A percentile compares a stretch with the other conserved stretches of the same genome.
Evolutionary conservation across 305 asterid genomes (phyloP).

Genomic region (Rubia balearica): DNA sequence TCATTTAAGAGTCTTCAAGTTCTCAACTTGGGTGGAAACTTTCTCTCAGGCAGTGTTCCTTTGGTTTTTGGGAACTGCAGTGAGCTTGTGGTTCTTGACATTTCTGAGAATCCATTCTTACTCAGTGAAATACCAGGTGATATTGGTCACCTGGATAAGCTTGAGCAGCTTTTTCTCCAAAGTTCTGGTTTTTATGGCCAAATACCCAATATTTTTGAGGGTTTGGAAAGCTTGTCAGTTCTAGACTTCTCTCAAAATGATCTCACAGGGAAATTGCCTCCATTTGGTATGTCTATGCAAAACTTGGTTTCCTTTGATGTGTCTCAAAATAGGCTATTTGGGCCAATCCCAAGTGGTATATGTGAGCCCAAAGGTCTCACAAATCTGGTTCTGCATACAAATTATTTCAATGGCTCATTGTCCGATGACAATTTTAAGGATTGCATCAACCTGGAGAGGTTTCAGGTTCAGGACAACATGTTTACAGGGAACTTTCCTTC

Average conservation of each 20-base stretch:
- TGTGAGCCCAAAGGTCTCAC: conserved; percentile 53
- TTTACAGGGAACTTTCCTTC: conserved; percentile 59
- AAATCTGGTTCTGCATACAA: conserved; percentile 49
- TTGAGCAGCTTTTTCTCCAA: conserved; percentile 57
- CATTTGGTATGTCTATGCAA: conserved; percentile 41
- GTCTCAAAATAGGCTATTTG: conserved; percentile 65
- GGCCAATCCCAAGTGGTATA: conserved; percentile 52
- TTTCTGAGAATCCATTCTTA: conserved; percentile 70
- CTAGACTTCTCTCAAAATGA: conserved; percentile 66
- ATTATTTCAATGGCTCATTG: conserved; percentile 58
- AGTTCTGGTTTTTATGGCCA: conserved; percentile 72
- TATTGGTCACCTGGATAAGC: conserved; percentile 42
- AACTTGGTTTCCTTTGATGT: conserved; percentile 71
- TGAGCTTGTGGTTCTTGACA: conserved; percentile 60
- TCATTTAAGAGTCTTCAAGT: conserved; percentile 44
- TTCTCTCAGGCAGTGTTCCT: conserved; percentile 63
- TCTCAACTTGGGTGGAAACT: conserved; percentile 59
- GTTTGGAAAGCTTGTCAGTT: conserved; percentile 41
- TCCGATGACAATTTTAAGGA: conserved; percentile 31
- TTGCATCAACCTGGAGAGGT: conserved; percentile 62
- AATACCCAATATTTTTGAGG: conserved; percentile 46
- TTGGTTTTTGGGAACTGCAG: conserved; percentile 50
- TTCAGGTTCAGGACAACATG: conserved; percentile 77
- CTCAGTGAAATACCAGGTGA: conserved; percentile 55
- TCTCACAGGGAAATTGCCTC: conserved; percentile 53